Evolutionary conservation across 2,329 filamentous ascomycete species (phyloP).

Genomic region (Rutstroemia sydowiana): DNA sequence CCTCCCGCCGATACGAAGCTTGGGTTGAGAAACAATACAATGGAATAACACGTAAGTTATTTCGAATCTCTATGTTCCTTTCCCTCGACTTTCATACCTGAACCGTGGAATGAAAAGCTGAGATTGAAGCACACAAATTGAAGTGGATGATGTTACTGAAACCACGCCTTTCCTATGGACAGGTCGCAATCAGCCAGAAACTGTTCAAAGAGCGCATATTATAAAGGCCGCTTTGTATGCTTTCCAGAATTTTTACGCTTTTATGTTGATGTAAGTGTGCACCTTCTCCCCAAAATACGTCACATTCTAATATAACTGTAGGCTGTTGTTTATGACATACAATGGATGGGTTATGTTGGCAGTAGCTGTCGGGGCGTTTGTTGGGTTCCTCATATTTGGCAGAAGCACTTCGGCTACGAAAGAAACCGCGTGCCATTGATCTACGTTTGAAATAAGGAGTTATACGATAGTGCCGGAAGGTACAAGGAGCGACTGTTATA

Average conservation of each 20-base stretch:
- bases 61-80: conserved; percentile 4
- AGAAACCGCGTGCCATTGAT: conserved; percentile 81
- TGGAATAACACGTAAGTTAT: conserved; percentile 25
- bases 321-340: conserved; percentile 99
- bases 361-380: conserved; percentile 78
- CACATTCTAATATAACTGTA: conserved; percentile 33
- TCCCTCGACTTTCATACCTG: conserved; percentile 11
- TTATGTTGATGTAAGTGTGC: conserved; percentile 91
- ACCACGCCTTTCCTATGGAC: conserved; percentile 55
- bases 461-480: not conserved
- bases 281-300: not conserved
- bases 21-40: conserved; percentile 25
- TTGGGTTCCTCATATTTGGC: conserved; percentile 81
- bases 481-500: not conserved
- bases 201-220: conserved; percentile 63
- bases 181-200: conserved; percentile 62
- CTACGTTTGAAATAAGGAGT: not conserved
- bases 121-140: conserved; percentile 14
- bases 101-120: conserved; percentile 19
- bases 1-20: conserved; percentile 69
- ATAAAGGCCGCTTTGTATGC: conserved; percentile 81
- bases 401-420: conserved; percentile 64
- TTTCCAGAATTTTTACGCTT: conserved; percentile 94
- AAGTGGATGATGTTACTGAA: conserved; percentile 44
- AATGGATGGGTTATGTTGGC: conserved; percentile 97